Evolutionary conservation across 2,329 filamentous ascomycete species (phyloP), one percentile per base, ranked within the genome.

Genomic region (Orbilia oligospora): DNA sequence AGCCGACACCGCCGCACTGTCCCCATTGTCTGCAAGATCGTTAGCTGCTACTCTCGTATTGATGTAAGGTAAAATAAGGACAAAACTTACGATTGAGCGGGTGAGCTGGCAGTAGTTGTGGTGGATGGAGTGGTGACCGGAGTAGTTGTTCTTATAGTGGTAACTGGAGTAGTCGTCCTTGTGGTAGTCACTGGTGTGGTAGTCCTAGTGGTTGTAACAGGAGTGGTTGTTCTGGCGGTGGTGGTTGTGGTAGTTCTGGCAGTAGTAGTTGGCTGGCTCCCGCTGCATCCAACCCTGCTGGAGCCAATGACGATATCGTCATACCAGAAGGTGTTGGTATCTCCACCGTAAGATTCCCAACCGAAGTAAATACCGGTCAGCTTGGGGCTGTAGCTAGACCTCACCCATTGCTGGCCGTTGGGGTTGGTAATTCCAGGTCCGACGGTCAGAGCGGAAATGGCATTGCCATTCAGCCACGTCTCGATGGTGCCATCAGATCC

Each of bases 301-400:
- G 85, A 85, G 80, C 84, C 84, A 58, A 90, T 83, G 5, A 83
- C 86, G 80, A 90, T 86, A 81, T 90, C 89, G 80, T 90, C 89
- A 79, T 89, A 90, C 88, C 88, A 90, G 81, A 90, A 87, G 0
- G 89, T 90, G 83, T 90, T 90, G 1, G 85, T 83, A 76, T 89
- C 88, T 0, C 88, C 88, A 9, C 88, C 88, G 80, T 90, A 90
- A 3, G 87, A 88, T 85, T 90, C 89, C 89, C 89, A 90, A 0
- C 89, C 89, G 79, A 90, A 90, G 83, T 90, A 89, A 30, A 90
- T 84, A 6, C 82, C 88, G 0, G 87, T 87, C 69, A 89, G 84
- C 81, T 87, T 87, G 3, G 89, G 88, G 82, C 85, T 87, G 71
- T 85, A 82, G 38, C 79, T 83, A 82, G 86, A 86, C 63, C 87